Evolutionary conservation across 1,139 yeast species (phyloP).

Genomic region (Geotrichum siamense): DNA sequence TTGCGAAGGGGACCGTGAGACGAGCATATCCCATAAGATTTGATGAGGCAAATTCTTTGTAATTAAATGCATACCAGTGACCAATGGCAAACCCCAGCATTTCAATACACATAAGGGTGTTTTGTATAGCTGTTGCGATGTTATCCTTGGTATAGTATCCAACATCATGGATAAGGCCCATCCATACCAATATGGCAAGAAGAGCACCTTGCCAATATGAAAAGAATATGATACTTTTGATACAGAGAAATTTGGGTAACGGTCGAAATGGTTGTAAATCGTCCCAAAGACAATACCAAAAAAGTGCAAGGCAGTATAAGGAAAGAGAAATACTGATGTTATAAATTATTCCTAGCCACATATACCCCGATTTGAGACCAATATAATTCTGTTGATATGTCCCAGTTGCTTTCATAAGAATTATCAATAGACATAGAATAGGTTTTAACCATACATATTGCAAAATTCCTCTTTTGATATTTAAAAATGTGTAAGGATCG

Average conservation of each 20-base stretch:
- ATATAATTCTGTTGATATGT: constrained; percentile 43
- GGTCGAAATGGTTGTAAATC: constrained; percentile 81
- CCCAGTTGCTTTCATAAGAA: constrained; percentile 47
- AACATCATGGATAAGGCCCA: constrained; percentile 43
- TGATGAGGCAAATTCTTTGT: constrained; percentile 58
- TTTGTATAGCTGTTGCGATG: constrained; percentile 53
- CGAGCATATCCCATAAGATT: constrained; percentile 62
- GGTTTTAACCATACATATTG: constrained; percentile 98
- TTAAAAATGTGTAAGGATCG: constrained; percentile 72
- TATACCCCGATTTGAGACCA: constrained; percentile 45
- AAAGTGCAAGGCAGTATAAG: constrained; percentile 75
- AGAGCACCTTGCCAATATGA: constrained; percentile 93
- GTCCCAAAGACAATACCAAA: constrained; percentile 78
- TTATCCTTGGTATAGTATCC: constrained; percentile 31
- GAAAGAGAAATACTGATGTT: constrained; percentile 77
- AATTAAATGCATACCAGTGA: constrained; percentile 81
- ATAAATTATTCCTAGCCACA: constrained; percentile 66
- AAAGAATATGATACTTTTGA: constrained; percentile 87
- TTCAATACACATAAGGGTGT: constrained; percentile 75
- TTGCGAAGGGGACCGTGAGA: constrained; percentile 50
- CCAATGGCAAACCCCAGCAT: constrained; percentile 79
- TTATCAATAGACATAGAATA: constrained; percentile 51
- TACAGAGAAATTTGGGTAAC: constrained; percentile 87
- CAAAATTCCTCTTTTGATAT: constrained; percentile 74
- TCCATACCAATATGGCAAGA: constrained; percentile 52